Evolutionary conservation across 306 rosid species (phyloP).

Genomic region (Lagenaria siceraria): DNA sequence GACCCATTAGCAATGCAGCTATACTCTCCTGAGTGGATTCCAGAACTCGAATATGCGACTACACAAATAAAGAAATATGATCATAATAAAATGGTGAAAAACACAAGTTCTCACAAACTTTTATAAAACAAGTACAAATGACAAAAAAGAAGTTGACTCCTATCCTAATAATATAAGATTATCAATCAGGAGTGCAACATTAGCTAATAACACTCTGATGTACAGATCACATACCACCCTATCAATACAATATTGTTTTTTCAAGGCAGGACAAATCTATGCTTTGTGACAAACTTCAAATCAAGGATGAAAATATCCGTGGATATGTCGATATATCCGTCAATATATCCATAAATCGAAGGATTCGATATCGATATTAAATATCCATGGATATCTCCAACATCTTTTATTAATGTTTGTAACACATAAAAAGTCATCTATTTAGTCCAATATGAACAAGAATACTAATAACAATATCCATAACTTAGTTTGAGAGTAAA

Average conservation of each 20-base stretch:
- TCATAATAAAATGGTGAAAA: not conserved
- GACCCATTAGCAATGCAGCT: constrained; percentile 67
- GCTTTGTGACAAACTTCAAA: not conserved
- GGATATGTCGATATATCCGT: too few species aligned
- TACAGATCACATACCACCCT: not conserved
- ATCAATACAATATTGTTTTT: not conserved
- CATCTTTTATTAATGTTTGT: too few species aligned
- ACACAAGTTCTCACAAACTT: not conserved
- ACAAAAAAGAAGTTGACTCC: not conserved
- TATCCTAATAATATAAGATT: not conserved
- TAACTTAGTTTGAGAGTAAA: too few species aligned
- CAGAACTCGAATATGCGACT: constrained; percentile 75
- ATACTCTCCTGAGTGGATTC: constrained; percentile 71
- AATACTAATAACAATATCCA: too few species aligned
- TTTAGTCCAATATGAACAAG: too few species aligned
- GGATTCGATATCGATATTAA: too few species aligned
- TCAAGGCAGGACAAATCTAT: not conserved
- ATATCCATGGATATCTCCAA: too few species aligned
- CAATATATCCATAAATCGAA: too few species aligned
- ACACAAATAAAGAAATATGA: constrained; percentile 6
- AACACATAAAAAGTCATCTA: too few species aligned
- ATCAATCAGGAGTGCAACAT: not conserved
- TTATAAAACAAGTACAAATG: not conserved
- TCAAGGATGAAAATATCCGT: too few species aligned
- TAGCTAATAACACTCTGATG: not conserved